Percentiles rank a stretch among this genome's conserved stretches.
These are phyloP conservation scores for Solanum hybrid DNA, from an alignment of 305 asterid genomes.

Conservation along the genomic window DNA sequence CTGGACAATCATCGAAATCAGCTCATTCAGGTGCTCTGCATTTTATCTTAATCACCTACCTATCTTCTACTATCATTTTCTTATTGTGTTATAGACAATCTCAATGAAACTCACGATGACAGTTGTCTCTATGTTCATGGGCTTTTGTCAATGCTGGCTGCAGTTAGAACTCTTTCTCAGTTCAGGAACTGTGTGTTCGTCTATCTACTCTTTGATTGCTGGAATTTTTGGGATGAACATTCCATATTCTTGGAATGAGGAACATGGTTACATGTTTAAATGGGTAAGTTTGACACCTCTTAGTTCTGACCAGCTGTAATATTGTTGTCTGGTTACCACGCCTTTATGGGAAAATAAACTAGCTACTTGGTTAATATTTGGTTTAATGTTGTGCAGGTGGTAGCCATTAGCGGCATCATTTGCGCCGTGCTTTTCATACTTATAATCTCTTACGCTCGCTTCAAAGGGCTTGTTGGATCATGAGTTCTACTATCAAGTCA, in stretches of 20 bases:
- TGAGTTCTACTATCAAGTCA: slow-evolving; percentile 14
- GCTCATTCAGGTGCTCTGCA: slow-evolving; percentile 71
- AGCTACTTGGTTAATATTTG: not conserved
- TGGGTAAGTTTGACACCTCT: slow-evolving; percentile 44
- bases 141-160: slow-evolving; percentile 7
- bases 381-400: slow-evolving; percentile 38
- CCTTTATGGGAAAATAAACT: not conserved
- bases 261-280: slow-evolving; percentile 68
- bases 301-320: not conserved
- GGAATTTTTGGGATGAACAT: slow-evolving; percentile 92
- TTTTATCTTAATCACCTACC: not conserved
- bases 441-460: slow-evolving; percentile 59
- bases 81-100: not conserved
- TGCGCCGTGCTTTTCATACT: slow-evolving; percentile 31
- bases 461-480: slow-evolving; percentile 71
- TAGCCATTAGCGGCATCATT: slow-evolving; percentile 21
- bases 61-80: not conserved
- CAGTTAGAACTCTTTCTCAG: slow-evolving; percentile 90
- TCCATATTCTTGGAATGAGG: slow-evolving; percentile 63
- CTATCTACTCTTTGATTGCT: slow-evolving; percentile 61
- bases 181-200: slow-evolving; percentile 59
- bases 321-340: not conserved
- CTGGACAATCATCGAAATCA: slow-evolving; percentile 96
- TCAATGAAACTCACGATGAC: not conserved
- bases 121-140: not conserved